phyloP scores from a whole-genome alignment of 2,329 filamentous ascomycete species.

The Hypoxylon sp. region DNA sequence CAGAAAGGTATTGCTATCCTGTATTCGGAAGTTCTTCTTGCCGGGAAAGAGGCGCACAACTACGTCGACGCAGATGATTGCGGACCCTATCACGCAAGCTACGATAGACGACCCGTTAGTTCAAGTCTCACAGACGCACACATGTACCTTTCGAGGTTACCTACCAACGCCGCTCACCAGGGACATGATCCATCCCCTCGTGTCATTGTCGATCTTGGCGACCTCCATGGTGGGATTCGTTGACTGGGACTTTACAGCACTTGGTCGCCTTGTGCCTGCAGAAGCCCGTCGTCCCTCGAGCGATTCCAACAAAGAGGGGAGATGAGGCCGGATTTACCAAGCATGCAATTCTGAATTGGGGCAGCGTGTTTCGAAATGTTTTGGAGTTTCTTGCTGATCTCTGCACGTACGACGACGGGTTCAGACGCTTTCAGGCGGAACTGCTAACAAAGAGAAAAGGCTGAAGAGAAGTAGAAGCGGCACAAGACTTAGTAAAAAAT shows the following conservation, averaged over 20 bases:
- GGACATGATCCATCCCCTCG: conserved; percentile 91
- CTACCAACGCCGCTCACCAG: conserved; percentile 78
- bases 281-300: conserved; percentile 26
- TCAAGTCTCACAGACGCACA: conserved; percentile 2
- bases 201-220: conserved; percentile 73
- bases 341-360: conserved; percentile 28
- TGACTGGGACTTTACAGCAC: conserved; percentile 26
- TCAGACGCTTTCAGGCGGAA: conserved; percentile 22
- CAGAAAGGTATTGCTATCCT: conserved; percentile 87
- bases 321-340: conserved; percentile 17
- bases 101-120: conserved; percentile 26
- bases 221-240: conserved; percentile 49
- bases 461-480: too few relatives aligned
- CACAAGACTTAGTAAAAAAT: too few relatives aligned
- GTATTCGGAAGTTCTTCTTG: conserved; percentile 81
- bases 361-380: not conserved
- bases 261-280: conserved; percentile 33
- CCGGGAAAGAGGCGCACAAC: conserved; percentile 76
- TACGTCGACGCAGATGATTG: conserved; percentile 86
- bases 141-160: conserved; percentile 43
- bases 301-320: too few relatives aligned
- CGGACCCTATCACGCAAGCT: conserved; percentile 76
- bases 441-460: conserved; percentile 11
- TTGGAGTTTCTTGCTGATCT: not conserved
- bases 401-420: conserved; percentile 1